phyloP scores from a whole-genome alignment of 495 filamentous ascomycete genomes.

The Aspergillus steynii region DNA sequence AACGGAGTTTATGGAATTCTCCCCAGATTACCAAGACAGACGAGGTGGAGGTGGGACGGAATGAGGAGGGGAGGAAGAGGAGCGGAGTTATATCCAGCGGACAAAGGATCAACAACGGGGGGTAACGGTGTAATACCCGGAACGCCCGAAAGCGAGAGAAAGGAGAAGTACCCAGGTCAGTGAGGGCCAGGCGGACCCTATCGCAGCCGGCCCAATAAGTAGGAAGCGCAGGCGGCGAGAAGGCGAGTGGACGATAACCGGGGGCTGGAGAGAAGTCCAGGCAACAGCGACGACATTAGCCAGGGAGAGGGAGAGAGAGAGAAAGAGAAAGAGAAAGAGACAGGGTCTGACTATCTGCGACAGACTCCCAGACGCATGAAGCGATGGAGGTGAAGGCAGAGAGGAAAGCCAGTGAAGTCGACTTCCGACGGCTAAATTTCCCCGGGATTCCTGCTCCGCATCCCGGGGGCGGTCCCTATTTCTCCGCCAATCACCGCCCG shows the following conservation, averaged over 20 bases:
- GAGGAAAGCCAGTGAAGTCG: neutral
- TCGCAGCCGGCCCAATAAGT: slow-evolving; percentile 4
- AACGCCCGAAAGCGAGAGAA: neutral
- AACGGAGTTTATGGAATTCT: too few relatives aligned
- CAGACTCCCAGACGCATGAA: too few relatives aligned
- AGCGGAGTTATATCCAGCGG: neutral
- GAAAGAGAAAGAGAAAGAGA: slow-evolving; percentile 2
- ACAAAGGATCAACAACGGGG: slow-evolving; percentile 1
- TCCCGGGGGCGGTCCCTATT: slow-evolving; percentile 21
- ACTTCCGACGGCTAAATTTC: slow-evolving; percentile 25
- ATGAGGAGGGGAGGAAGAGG: neutral
- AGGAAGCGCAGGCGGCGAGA: neutral
- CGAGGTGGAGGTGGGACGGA: neutral
- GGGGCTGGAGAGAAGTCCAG: neutral
- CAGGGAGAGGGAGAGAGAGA: slow-evolving; percentile 4
- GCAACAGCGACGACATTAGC: neutral
- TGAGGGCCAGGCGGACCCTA: neutral
- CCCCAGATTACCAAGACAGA: neutral
- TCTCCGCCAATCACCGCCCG: slow-evolving; percentile 40
- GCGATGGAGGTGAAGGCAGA: too few relatives aligned
- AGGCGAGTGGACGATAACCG: neutral
- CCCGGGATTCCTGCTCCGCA: slow-evolving; percentile 20
- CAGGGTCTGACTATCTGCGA: too few relatives aligned
- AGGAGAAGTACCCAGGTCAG: neutral
- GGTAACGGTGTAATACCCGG: slow-evolving; percentile 9